These are phyloP conservation scores for Arabidopsis arenosa DNA, from an alignment of 345 rosid genomes.

Conservation along the genomic window DNA sequence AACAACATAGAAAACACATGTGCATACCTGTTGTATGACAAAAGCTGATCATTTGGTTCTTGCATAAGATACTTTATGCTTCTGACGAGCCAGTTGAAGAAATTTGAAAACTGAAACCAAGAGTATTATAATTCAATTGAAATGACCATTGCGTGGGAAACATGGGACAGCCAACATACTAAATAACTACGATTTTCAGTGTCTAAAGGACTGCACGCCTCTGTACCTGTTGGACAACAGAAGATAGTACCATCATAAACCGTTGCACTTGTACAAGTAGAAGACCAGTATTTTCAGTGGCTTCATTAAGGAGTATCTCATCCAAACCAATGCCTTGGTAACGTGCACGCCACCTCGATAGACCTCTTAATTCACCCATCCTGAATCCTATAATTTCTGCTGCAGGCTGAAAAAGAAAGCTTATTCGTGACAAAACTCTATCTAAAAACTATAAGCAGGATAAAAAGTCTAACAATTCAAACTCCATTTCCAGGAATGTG, in stretches of 20 bases:
- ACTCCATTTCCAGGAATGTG: constrained; percentile 26
- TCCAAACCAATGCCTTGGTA: constrained; percentile 78
- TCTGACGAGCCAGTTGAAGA: constrained; percentile 90
- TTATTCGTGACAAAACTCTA: constrained; percentile 12
- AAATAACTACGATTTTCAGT: constrained; percentile 5
- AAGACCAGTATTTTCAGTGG: constrained; percentile 80
- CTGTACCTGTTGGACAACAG: constrained; percentile 82
- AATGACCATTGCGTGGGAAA: constrained; percentile 1
- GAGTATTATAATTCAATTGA: not conserved
- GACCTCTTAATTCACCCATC: constrained; percentile 93
- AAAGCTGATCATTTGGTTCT: constrained; percentile 91
- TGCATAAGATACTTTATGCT: constrained; percentile 84
- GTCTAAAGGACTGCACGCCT: constrained; percentile 27
- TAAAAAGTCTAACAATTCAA: constrained; percentile 8
- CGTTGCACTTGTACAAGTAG: constrained; percentile 83
- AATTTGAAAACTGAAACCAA: constrained; percentile 77
- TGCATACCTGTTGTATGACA: constrained; percentile 71
- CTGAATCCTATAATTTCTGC: constrained; percentile 93
- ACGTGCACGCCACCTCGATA: constrained; percentile 91
- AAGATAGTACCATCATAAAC: constrained; percentile 79
- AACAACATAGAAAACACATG: constrained; percentile 23
- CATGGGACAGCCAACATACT: constrained; percentile 7
- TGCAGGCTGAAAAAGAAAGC: constrained; percentile 75
- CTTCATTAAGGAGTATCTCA: constrained; percentile 67
- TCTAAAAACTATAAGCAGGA: not conserved